Conservation (phyloP, 1,284 basidiomycete genomes). For the Sphagnurus paluster region DNA sequence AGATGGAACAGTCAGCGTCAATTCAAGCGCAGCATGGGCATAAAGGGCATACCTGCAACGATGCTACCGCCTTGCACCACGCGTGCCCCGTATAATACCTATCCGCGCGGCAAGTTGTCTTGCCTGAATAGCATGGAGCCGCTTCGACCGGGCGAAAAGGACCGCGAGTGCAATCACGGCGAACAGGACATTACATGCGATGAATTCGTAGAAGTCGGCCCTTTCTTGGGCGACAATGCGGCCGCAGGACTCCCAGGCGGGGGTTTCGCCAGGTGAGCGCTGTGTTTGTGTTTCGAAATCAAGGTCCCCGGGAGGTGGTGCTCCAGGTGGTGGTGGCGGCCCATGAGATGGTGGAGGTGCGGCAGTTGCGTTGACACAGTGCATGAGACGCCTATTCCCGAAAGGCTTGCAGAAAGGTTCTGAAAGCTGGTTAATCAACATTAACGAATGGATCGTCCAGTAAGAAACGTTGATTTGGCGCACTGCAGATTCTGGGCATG, state of each 20-base stretch:
- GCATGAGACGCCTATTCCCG: slow-evolving; percentile 84
- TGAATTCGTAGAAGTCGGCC: slow-evolving; percentile 85
- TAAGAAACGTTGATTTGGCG: slow-evolving; percentile 29
- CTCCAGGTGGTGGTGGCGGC: slow-evolving; percentile 18
- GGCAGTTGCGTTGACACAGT: slow-evolving; percentile 58
- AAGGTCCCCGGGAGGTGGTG: slow-evolving; percentile 13
- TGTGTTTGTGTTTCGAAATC: slow-evolving; percentile 16
- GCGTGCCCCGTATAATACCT: slow-evolving; percentile 43
- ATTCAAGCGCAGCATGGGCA: slow-evolving; percentile 7
- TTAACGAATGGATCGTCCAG: slow-evolving; percentile 6
- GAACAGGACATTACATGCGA: slow-evolving; percentile 79
- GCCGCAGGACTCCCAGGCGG: slow-evolving; percentile 89
- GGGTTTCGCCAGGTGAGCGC: slow-evolving; percentile 58
- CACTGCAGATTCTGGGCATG: slow-evolving; percentile 80
- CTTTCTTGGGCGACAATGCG: slow-evolving; percentile 77
- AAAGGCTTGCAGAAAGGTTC: slow-evolving; percentile 91
- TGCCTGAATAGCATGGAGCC: slow-evolving; percentile 72
- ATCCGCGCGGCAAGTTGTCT: slow-evolving; percentile 84
- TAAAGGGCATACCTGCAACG: slow-evolving; percentile 10
- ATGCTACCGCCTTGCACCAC: slow-evolving; percentile 20
- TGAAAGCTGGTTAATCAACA: slow-evolving; percentile 51
- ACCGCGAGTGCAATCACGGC: slow-evolving; percentile 64
- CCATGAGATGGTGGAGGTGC: slow-evolving; percentile 14
- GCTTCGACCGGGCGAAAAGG: slow-evolving; percentile 66
- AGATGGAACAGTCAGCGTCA: neutral